phyloP scores from a whole-genome alignment of 2,329 filamentous ascomycete genomes.

The Verticillium albo-atrum region DNA sequence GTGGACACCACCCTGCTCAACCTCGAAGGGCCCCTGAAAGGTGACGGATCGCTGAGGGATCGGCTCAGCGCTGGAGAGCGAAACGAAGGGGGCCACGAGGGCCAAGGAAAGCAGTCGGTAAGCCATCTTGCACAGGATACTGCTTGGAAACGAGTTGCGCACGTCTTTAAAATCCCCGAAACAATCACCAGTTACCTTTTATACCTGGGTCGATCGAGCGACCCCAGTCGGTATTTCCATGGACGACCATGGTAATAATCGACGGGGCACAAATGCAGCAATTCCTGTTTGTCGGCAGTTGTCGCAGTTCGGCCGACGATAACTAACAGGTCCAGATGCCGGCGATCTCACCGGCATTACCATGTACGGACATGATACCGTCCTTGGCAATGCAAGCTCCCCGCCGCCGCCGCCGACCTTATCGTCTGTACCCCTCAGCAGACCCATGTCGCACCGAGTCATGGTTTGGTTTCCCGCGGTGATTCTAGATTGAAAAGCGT shows the following conservation, averaged over 20 bases:
- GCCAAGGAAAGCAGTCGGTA: neutral
- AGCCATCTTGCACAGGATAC: neutral
- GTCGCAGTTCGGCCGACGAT: neutral
- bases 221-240: neutral
- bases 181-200: neutral
- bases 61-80: neutral
- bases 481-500: neutral
- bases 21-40: slow-evolving; percentile 4
- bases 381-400: neutral
- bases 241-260: neutral
- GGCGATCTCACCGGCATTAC: neutral
- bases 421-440: neutral
- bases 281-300: neutral
- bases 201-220: neutral
- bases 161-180: too few species aligned
- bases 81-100: neutral
- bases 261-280: neutral
- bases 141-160: too few species aligned
- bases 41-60: neutral
- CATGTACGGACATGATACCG: neutral
- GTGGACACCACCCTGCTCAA: slow-evolving; percentile 11
- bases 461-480: neutral
- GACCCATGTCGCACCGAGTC: neutral
- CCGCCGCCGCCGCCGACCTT: neutral
- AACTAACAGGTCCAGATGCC: neutral